phyloP scores from a whole-genome alignment of 805 yeast species.

The Hanseniaspora lachancei region DNA sequence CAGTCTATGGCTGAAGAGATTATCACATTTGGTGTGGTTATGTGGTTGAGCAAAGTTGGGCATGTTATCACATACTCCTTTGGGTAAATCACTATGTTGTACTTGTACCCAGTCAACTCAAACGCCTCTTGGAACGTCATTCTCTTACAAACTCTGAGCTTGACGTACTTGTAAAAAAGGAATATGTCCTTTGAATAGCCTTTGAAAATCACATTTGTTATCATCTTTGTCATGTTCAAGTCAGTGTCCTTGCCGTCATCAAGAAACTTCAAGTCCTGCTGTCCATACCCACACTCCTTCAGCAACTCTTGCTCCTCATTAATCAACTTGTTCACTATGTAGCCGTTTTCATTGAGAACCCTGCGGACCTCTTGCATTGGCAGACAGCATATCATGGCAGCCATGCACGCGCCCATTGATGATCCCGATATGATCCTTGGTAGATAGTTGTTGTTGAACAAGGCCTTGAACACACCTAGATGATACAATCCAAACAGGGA shows the following conservation, averaged over 20 bases:
- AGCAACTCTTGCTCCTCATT: conserved; percentile 46
- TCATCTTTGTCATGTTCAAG: conserved; percentile 42
- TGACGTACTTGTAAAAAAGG: conserved; percentile 63
- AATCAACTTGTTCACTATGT: conserved; percentile 30
- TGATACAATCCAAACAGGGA: conserved; percentile 89
- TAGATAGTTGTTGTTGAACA: conserved; percentile 58
- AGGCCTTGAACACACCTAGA: conserved; percentile 77
- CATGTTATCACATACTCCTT: conserved; percentile 43
- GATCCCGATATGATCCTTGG: conserved; percentile 85
- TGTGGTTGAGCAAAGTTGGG: conserved; percentile 68
- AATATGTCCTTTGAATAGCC: conserved; percentile 81
- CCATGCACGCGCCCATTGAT: conserved; percentile 89
- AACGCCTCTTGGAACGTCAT: conserved; percentile 90
- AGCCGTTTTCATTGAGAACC: conserved; percentile 31
- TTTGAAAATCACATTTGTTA: conserved; percentile 60
- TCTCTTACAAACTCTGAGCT: conserved; percentile 56
- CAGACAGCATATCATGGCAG: conserved; percentile 67
- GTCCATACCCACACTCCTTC: conserved; percentile 34
- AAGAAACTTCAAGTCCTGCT: conserved; percentile 6
- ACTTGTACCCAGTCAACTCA: conserved; percentile 57
- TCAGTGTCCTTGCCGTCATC: conserved; percentile 27
- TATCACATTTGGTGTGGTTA: conserved; percentile 84
- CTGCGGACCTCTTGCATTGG: conserved; percentile 48
- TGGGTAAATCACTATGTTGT: conserved; percentile 79
- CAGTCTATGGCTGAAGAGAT: conserved; percentile 86